Evolutionary conservation across 2,329 filamentous ascomycete genomes (phyloP).

Genomic region (Acephala macrosclerotiorum): DNA sequence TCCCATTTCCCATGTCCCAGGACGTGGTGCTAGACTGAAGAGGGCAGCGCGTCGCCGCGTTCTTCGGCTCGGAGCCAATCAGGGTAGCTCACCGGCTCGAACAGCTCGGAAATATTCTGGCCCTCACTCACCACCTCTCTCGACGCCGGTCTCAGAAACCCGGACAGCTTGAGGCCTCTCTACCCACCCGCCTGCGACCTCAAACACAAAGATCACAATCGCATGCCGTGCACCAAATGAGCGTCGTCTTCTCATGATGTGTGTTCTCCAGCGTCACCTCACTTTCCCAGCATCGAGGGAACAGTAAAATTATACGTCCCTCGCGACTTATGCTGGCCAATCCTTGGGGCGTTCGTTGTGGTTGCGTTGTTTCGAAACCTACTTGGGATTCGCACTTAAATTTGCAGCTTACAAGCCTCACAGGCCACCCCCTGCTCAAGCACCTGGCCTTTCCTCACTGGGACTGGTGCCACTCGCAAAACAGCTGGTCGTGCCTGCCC

Average conservation of each 20-base stretch:
- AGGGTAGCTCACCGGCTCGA: not conserved
- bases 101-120: not conserved
- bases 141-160: not conserved
- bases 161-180: not conserved
- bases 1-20: slow-evolving; percentile 34
- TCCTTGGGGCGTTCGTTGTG: not conserved
- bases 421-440: not conserved
- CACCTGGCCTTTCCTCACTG: not conserved
- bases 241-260: not conserved
- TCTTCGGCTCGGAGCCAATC: no score
- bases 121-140: no score
- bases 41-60: slow-evolving; percentile 18
- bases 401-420: not conserved
- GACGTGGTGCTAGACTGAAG: slow-evolving; percentile 17
- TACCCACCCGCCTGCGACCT: not conserved
- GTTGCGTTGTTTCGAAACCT: slow-evolving; percentile 1
- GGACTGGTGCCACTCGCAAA: not conserved
- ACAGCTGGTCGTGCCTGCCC: no score
- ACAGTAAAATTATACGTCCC: slow-evolving; percentile 1
- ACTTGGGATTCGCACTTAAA: not conserved
- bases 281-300: not conserved
- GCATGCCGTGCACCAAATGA: not conserved
- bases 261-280: not conserved
- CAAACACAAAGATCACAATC: not conserved
- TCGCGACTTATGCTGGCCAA: not conserved